Base-by-base conservation (phyloP, 139 green algal species). In the Klebsormidium nitens region DNA sequence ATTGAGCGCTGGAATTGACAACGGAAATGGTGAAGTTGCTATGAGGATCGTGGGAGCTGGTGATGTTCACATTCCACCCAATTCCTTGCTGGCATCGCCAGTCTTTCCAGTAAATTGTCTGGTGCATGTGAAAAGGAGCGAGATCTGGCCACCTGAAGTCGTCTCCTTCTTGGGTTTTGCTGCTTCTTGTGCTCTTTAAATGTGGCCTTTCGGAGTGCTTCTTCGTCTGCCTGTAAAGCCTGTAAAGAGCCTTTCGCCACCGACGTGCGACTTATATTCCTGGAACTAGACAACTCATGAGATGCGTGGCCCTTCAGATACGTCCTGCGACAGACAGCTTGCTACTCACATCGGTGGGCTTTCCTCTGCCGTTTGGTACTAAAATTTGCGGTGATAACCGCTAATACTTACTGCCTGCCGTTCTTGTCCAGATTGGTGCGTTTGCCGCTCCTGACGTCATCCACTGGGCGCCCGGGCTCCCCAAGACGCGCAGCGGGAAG, bases 391-490 rank as follows among this genome's bases (percentile, higher is more conserved):
- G 46, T 55, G 23, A 55, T 55, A 55, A 31, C 23, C 23, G 23
- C 46, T 23, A 23, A 23, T 23, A 23, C 23, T 31, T 55, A 55
- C 23, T 23, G 46, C 23, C 23, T 23, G 23, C 23, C 23, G 23
- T 55, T 55, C 23, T 55, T 55, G 19, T 59, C 2, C 68, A 72
- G 36, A 63, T 79, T n/a, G 90, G 91, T 0, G 74, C 91, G 48
- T 95, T 97, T 78, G 92, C 92, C 42, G 84, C 89, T 8, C 91
- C 92, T 1, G 92, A 97, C 62, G 82, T 89, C 59, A 95, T 98
- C 65, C 91, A 97, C 78, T 96, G 87, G 88, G 90, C 87, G 2
- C 48, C 58, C 23, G 73, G 69, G 31, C 39, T 81, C 5, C 73
- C 73, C n/a, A 81, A 81, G 56, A 81, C 73, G 35, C 83, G 90